These are phyloP conservation scores for Malania oleifera DNA, from an alignment of 164 flowering plant genomes.

Conservation along the genomic window DNA sequence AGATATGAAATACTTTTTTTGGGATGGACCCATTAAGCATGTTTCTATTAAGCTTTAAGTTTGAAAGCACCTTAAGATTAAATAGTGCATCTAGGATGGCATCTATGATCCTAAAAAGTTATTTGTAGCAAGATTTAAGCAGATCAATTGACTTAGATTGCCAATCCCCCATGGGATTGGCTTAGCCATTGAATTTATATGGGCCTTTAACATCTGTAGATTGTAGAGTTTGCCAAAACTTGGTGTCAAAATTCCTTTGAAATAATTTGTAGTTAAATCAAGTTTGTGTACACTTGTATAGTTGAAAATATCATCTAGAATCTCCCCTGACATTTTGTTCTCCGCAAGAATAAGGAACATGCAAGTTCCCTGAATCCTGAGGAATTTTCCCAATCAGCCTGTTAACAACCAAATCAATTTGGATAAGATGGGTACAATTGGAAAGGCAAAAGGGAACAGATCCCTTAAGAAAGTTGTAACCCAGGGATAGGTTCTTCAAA, in stretches of 20 bases:
- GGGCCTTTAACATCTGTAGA: conserved; percentile 19
- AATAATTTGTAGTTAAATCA: conserved; percentile 32
- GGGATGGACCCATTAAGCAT: conserved; percentile 64
- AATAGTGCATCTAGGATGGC: conserved; percentile 48
- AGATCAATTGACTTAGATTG: conserved; percentile 33
- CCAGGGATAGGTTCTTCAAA: conserved; percentile 34
- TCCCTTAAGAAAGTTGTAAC: conserved; percentile 46
- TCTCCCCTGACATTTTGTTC: conserved; percentile 47
- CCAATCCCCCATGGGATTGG: conserved; percentile 49
- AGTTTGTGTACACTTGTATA: conserved; percentile 45
- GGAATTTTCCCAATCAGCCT: conserved; percentile 59
- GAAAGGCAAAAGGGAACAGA: conserved; percentile 56
- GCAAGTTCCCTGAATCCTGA: conserved; percentile 40
- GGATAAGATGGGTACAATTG: conserved; percentile 50
- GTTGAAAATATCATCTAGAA: conserved; percentile 66
- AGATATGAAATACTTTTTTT: conserved; percentile 35
- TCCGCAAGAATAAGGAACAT: conserved; percentile 33
- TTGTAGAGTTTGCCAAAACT: conserved; percentile 34
- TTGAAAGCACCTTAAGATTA: conserved; percentile 49
- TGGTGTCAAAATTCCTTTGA: conserved; percentile 38
- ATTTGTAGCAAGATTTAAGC: conserved; percentile 31
- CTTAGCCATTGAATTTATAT: conserved; percentile 38
- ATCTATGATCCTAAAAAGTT: conserved; percentile 45
- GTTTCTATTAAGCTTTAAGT: conserved; percentile 57
- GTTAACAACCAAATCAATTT: conserved; percentile 29